Conservation (phyloP, 148 eudicot genomes). For the Vaccinium myrtillus region DNA sequence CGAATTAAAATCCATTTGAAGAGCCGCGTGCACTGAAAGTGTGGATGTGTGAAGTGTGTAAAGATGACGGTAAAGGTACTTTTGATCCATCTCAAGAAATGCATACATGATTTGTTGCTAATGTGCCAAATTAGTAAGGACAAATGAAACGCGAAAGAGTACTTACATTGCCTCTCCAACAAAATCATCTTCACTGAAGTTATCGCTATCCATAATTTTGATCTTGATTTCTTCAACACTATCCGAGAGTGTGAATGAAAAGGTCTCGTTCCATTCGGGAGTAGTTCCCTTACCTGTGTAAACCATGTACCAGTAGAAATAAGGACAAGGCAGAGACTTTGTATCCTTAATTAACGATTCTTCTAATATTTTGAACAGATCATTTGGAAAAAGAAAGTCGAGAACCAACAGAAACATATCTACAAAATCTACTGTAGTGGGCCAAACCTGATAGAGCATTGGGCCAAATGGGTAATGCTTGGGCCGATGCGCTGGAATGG, state of each 20-base stretch:
- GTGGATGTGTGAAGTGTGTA: not conserved
- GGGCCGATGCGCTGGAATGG: no score
- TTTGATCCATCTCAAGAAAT: not conserved
- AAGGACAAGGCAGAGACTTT: not conserved
- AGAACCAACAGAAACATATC: not conserved
- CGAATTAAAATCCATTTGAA: not conserved
- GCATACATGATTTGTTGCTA: not conserved
- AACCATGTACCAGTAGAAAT: not conserved
- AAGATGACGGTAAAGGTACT: not conserved
- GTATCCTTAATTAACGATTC: not conserved
- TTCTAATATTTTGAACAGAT: not conserved
- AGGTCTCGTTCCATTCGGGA: conserved; percentile 88
- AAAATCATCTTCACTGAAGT: conserved; percentile 53
- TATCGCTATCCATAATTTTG: conserved; percentile 71
- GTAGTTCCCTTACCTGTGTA: conserved; percentile 55
- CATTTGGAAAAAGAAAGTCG: not conserved
- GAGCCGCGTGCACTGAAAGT: not conserved
- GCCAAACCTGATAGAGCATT: no score
- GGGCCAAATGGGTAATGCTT: no score
- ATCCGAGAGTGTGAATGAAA: conserved; percentile 50
- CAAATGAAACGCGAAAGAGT: not conserved
- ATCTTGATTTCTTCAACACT: conserved; percentile 45
- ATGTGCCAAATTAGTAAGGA: not conserved
- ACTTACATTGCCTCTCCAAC: conserved; percentile 74
- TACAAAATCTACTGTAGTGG: no score